Evolutionary conservation across 2,329 filamentous ascomycete genomes (phyloP), one percentile per base, ranked within the genome.

Genomic region (Shiraia sp.): DNA sequence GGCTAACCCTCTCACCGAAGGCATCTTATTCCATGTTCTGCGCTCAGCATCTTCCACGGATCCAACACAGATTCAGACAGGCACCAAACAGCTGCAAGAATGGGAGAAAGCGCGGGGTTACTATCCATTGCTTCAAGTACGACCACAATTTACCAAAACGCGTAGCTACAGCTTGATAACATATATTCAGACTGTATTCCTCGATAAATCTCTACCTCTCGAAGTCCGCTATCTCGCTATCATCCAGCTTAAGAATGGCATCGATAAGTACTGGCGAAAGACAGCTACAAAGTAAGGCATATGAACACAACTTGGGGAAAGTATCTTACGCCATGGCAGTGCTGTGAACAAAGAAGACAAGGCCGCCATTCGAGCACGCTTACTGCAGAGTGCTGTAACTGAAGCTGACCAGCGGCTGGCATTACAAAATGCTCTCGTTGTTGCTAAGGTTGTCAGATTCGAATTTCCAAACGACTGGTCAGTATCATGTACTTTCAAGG

Each of bases 181-280:
- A 28, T 14, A 4, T 2, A 27, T 46, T 10, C 61, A 95, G 86
- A 80, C 85, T 55, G 81, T 90, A 25, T 96, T 91, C 66, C 79
- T 96, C 50, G 88, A 96, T 72, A 83, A 83, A 47, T 82, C 83
- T 2, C 75, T 95, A 1, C 87, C 89, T 1, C 72, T 82, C 43
- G 85, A 95, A 59, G 81, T 92, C 38, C 87, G 93, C 47, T 90
- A 95, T 61, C 83, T 96, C 9, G 88, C 92, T 40, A 83, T 97
- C 43, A 96, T 97, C 55, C 88, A 96, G 65, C 79, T 99, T 39
- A 97, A 97, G 68, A 96, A 97, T 68, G 93, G 91, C 40, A 91
- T 97, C 69, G 92, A 97, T 66, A 90, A 87, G 65, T 90, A 90
- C 70, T 99, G 93, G 93, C 81, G 93, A 63, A 89, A 79, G 65